These are phyloP conservation scores for Herpetomonas samuelpessoai DNA, from an alignment of 208 protist species.

Conservation along the genomic window DNA sequence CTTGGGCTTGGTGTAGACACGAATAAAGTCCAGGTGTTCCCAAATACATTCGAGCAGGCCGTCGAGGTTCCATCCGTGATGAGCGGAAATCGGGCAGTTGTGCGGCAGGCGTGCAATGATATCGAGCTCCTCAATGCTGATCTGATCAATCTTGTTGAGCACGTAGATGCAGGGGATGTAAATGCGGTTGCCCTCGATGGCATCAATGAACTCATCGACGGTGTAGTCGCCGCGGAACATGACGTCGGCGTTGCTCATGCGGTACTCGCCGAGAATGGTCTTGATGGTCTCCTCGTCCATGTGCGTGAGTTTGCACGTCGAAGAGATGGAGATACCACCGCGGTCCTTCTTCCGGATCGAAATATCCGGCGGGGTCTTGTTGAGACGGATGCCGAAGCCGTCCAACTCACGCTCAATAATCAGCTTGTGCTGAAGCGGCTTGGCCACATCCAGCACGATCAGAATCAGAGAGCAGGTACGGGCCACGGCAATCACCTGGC, in stretches of 20 bases:
- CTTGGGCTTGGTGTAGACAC: constrained; percentile 98
- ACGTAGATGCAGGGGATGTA: constrained; percentile 98
- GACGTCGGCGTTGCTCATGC: constrained; percentile 96
- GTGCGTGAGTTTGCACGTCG: constrained; percentile 85
- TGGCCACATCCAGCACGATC: constrained; percentile 97
- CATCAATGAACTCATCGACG: constrained; percentile 98
- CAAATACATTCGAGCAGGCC: constrained; percentile 98
- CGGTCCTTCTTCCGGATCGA: constrained; percentile 95
- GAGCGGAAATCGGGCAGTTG: constrained; percentile 96
- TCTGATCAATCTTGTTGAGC: constrained; percentile 99
- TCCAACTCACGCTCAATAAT: constrained; percentile 98
- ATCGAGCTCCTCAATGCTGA: constrained; percentile 97
- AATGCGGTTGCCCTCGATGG: constrained; percentile 96
- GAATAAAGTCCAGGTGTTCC: constrained; percentile 97
- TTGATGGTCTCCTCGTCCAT: constrained; percentile 93
- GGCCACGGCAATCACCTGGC: constrained; percentile 97
- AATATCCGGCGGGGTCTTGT: constrained; percentile 96
- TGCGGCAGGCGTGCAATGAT: constrained; percentile 95
- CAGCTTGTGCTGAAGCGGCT: constrained; percentile 96
- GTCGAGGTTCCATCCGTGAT: constrained; percentile 98
- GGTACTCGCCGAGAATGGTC: constrained; percentile 93
- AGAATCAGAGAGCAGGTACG: constrained; percentile 98
- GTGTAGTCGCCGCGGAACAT: constrained; percentile 93
- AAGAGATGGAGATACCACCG: constrained; percentile 88
- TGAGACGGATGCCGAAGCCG: constrained; percentile 99